Evolutionary conservation across 192 early-diverging fungal species (phyloP).

Genomic region (Kappamyces sp.): DNA sequence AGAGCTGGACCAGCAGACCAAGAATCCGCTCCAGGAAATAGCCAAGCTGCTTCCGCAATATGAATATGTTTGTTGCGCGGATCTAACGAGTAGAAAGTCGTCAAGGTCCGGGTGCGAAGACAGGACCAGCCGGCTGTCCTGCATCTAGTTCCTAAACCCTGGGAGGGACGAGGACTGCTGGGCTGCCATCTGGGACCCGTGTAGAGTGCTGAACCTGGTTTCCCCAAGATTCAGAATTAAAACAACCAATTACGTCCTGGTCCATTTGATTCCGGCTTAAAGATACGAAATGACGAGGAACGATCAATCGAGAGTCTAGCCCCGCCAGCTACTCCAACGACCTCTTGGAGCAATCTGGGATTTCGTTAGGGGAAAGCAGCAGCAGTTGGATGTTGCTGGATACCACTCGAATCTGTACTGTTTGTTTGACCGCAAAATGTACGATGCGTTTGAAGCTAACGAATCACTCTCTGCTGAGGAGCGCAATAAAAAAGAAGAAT

Average conservation of each 20-base stretch:
- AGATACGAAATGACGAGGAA: too few relatives aligned
- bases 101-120: slow-evolving; percentile 25
- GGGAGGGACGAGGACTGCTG: slow-evolving; percentile 41
- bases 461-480: not conserved
- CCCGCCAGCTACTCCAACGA: too few relatives aligned
- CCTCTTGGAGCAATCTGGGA: not conserved
- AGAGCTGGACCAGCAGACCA: slow-evolving; percentile 4
- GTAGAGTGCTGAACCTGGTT: too few relatives aligned
- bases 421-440: slow-evolving; percentile 2
- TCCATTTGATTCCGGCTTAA: too few relatives aligned
- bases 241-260: too few relatives aligned
- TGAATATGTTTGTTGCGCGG: not conserved
- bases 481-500: slow-evolving; percentile 2
- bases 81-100: slow-evolving; percentile 16
- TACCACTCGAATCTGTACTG: not conserved
- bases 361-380: not conserved
- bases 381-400: not conserved
- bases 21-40: not conserved
- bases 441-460: slow-evolving; percentile 6
- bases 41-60: slow-evolving; percentile 5
- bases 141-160: slow-evolving; percentile 29
- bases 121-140: slow-evolving; percentile 1
- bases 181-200: slow-evolving; percentile 25
- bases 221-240: too few relatives aligned
- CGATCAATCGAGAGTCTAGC: too few relatives aligned